Evolutionary conservation across 306 rosid genomes (phyloP).

Genomic region (Sophora flavescens): DNA sequence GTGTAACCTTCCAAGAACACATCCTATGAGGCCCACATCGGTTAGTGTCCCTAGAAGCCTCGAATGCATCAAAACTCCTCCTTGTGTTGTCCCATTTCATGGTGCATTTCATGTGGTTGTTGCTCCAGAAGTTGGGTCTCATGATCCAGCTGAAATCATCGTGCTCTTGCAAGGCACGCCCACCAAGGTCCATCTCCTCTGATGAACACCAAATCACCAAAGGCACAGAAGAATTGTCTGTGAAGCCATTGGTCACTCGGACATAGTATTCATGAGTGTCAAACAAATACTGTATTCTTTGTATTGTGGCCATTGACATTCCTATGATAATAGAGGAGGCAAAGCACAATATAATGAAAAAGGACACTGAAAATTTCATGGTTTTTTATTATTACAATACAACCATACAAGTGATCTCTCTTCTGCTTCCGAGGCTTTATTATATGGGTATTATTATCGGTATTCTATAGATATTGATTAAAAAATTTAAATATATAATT

Average conservation of each 20-base stretch:
- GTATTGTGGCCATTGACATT: constrained; percentile 37
- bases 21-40: constrained; percentile 63
- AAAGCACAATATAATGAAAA: constrained; percentile 31
- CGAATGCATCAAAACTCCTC: constrained; percentile 75
- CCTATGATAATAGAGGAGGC: constrained; percentile 43
- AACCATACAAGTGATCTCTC: background rate
- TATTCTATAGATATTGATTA: too few relatives aligned
- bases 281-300: constrained; percentile 45
- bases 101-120: constrained; percentile 66
- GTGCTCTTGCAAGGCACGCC: constrained; percentile 81
- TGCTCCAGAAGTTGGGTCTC: constrained; percentile 60
- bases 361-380: constrained; percentile 33
- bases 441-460: too few relatives aligned
- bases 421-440: background rate
- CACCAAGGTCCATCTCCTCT: constrained; percentile 69
- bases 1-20: constrained; percentile 77
- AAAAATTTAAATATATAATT: too few relatives aligned
- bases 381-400: background rate
- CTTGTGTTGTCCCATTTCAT: constrained; percentile 78
- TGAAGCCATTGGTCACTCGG: constrained; percentile 78
- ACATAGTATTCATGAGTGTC: constrained; percentile 58
- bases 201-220: constrained; percentile 87
- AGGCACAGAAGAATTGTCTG: constrained; percentile 75
- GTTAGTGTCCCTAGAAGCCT: constrained; percentile 67
- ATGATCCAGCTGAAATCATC: constrained; percentile 87